Percentiles rank a stretch among this genome's conserved stretches.
phyloP scores from a whole-genome alignment of 495 filamentous ascomycete species.

The Xylaria castorea region DNA sequence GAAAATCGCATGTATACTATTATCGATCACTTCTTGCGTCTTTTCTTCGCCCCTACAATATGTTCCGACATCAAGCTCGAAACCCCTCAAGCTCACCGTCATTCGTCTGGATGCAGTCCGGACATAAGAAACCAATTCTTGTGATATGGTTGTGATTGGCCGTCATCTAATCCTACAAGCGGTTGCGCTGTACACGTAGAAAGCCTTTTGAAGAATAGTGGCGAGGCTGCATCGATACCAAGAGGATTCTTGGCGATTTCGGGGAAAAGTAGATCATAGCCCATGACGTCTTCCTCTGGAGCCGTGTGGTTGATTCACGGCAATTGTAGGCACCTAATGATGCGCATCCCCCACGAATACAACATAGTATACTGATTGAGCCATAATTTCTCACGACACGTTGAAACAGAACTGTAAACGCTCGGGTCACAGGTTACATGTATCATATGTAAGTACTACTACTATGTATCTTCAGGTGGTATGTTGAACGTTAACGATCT shows the following conservation, averaged over 20 bases:
- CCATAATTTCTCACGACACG: background rate
- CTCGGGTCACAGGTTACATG: background rate
- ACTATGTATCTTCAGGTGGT: background rate
- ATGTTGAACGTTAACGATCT: background rate
- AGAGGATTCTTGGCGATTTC: background rate
- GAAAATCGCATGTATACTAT: too few species aligned
- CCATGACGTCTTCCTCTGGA: slow-evolving; percentile 11
- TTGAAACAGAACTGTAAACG: slow-evolving; percentile 14
- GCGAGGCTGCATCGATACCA: background rate
- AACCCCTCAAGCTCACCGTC: background rate
- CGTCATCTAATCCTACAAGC: background rate
- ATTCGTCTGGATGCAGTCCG: background rate
- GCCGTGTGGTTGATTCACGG: background rate
- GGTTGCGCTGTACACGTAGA: background rate
- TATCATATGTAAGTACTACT: background rate
- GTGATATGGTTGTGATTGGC: background rate
- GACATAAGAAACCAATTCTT: background rate
- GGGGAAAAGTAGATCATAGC: background rate
- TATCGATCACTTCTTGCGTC: background rate
- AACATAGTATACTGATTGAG: background rate
- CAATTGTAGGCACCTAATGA: background rate
- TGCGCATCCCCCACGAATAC: slow-evolving; percentile 26
- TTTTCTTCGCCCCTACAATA: background rate
- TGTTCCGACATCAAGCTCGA: background rate
- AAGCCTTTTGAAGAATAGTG: slow-evolving; percentile 5